A percentile compares a stretch with the other conserved stretches of the same genome.
Conservation (phyloP, 345 rosid genomes). For the Brassica rapa region DNA sequence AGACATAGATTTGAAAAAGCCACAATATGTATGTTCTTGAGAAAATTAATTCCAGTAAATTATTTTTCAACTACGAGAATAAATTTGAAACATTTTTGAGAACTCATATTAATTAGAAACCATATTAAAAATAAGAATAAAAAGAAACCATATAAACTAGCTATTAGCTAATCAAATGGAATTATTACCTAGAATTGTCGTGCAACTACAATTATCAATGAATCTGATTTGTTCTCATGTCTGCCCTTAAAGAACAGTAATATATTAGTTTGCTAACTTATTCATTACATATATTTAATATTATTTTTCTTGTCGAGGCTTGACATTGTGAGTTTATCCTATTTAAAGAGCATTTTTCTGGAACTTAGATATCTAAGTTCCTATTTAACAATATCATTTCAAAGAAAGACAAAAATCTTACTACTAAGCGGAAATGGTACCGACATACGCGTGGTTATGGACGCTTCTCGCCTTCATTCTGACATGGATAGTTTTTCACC, state of each 20-base stretch:
- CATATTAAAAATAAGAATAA: not conserved
- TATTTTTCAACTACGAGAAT: not conserved
- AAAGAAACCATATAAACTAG: not conserved
- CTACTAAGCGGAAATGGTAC: conserved; percentile 7
- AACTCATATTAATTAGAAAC: no score
- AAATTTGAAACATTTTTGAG: not conserved
- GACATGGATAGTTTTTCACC: conserved; percentile 24
- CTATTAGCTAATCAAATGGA: not conserved
- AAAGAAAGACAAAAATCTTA: not conserved
- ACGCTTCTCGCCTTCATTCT: conserved; percentile 20
- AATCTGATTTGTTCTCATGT: not conserved
- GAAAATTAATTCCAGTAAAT: not conserved
- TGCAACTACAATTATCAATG: not conserved
- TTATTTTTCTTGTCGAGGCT: not conserved
- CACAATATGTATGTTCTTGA: no score
- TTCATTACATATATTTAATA: not conserved
- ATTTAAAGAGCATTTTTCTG: no score
- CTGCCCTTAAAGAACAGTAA: not conserved
- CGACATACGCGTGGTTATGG: conserved; percentile 28
- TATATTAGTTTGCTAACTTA: not conserved
- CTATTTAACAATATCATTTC: conserved; percentile 1
- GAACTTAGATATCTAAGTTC: not conserved
- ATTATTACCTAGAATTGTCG: not conserved
- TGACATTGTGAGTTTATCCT: not conserved
- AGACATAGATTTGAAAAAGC: no score